Evolutionary conservation across 108 stramenopile genomes (phyloP), one percentile per base, ranked within the genome.

Genomic region (Nitzschia putrida): DNA sequence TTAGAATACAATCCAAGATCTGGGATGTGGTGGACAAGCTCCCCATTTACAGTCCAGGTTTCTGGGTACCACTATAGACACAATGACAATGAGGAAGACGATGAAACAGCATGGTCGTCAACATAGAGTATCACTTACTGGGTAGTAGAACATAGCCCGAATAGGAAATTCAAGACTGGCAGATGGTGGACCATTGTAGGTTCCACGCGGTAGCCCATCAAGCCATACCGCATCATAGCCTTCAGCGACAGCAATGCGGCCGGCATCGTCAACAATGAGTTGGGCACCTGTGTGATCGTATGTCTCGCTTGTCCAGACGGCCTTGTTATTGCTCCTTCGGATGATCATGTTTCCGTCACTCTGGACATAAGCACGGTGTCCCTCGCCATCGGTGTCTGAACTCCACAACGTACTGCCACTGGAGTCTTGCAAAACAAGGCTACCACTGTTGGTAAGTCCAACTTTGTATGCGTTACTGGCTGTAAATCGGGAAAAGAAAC

Each of bases 81-180:
- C 13, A 61, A 39, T 25, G 42, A 49, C 3, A 49, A 49, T 49
- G 20, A 34, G 29, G 29, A 34, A 34, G 29, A 34, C 29, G 29
- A 34, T 34, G 29, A 34, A 25, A 56, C 21, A 25, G 5, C 7
- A 14, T 7, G 23, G 3, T 3, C 3, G 2, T 39, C 23, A 59
- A 59, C 8, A 59, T n/a, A 59, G 42, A 49, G 10, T 10, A 53
- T 49, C 11, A 68, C 67, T 2, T 56, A 68, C 67, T 34, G 75
- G 68, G 50, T 76, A 76, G 61, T 76, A 76, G 40, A 76, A 76
- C 43, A 57, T 57, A 13, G 54, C 75, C 7, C 75, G 67, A 26
- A 69, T 24, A 0, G 75, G 75, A 38, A 61, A 68, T 34, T 53
- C 26, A 29, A 76, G 18, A 41, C 60, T 50, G 2, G 8, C 25